Base-by-base conservation (phyloP, 2,329 filamentous ascomycete species). In the Domatiomyces globalis region DNA sequence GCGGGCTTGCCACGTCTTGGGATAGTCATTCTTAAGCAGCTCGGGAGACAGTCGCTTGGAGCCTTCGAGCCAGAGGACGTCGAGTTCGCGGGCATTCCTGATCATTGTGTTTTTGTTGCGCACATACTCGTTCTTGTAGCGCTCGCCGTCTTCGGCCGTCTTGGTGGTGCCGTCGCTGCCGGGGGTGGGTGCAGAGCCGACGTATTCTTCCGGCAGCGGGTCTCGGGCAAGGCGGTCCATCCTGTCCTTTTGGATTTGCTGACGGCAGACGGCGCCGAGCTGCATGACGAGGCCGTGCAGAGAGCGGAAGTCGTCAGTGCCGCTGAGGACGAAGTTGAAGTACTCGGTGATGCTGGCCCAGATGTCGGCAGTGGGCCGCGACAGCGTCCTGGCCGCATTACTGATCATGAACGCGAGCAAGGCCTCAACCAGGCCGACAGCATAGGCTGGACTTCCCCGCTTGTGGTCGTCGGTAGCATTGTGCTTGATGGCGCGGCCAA, bases 301-400 rank as follows among this genome's bases (percentile, higher is more conserved):
- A 22, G 66, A 65, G 5, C 67, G 66, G 49, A 68, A 71, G 19
- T 63, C 58, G 19, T 59, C 57, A 18, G 67, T 68, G 39, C 66
- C 65, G 49, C 63, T 64, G 52, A 63, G 64, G 25, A 74, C 67
- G 45, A 70, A 71, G 25, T 66, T 64, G 67, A 72, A 72, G 50
- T 74, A 73, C 18, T 67, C 64, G 15, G 74, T 61, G 20, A 73
- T 71, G 19, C 68, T 70, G 22, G 68, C 63, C 74, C 74, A 77
- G 1, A 65, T 66, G 18, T 69, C 66, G 22, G 58, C 60, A 25
- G 67, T 49, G 1, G 60, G 57, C 54, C 69, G 70, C 22, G 59
- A 63, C 48, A 68, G 65, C 45, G 72, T 67, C 46, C 71, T 67
- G 15, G 66, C 66, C 45, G 68, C 65, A 53, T 72, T 72, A 9